Evolutionary conservation across 805 yeast species (phyloP).

Genomic region (Nakazawaea pomicola): DNA sequence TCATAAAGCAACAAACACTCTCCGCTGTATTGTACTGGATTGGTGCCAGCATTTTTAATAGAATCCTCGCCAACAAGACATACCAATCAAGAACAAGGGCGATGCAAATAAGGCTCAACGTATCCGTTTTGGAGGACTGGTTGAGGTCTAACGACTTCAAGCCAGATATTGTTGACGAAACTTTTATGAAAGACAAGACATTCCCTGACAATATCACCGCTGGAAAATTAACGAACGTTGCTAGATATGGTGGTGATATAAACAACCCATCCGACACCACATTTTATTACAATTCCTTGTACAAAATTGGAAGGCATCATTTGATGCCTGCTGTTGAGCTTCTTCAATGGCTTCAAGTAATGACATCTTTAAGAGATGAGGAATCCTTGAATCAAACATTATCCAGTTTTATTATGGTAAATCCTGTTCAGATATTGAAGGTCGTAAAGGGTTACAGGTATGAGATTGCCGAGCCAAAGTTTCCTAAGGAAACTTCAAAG

Average conservation of each 20-base stretch:
- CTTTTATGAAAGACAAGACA: conserved; percentile 19
- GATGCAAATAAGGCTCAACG: conserved; percentile 80
- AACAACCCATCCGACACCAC: conserved; percentile 42
- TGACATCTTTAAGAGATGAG: conserved; percentile 64
- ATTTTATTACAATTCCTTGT: conserved; percentile 62
- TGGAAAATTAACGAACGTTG: conserved; percentile 21
- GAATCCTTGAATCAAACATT: conserved; percentile 55
- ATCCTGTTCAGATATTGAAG: conserved; percentile 65
- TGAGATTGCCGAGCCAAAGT: conserved; percentile 73
- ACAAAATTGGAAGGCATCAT: conserved; percentile 59
- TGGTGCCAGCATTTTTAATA: conserved; percentile 67
- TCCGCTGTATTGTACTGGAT: conserved; percentile 78
- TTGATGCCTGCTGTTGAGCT: conserved; percentile 72
- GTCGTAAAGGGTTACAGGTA: conserved; percentile 73
- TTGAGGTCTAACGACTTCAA: conserved; percentile 61
- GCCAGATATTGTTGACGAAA: conserved; percentile 28
- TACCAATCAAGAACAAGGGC: conserved; percentile 80
- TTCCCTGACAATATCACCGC: conserved; percentile 29
- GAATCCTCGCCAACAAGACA: conserved; percentile 59
- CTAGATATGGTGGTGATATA: conserved; percentile 23
- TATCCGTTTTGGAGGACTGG: conserved; percentile 93
- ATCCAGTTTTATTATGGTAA: conserved; percentile 49
- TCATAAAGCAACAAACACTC: conserved; percentile 72
- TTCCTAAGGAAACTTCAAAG: conserved; percentile 48
- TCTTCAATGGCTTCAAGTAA: conserved; percentile 86